phyloP scores from a whole-genome alignment of 1,284 basidiomycete genomes.

The Fomes fomentarius region DNA sequence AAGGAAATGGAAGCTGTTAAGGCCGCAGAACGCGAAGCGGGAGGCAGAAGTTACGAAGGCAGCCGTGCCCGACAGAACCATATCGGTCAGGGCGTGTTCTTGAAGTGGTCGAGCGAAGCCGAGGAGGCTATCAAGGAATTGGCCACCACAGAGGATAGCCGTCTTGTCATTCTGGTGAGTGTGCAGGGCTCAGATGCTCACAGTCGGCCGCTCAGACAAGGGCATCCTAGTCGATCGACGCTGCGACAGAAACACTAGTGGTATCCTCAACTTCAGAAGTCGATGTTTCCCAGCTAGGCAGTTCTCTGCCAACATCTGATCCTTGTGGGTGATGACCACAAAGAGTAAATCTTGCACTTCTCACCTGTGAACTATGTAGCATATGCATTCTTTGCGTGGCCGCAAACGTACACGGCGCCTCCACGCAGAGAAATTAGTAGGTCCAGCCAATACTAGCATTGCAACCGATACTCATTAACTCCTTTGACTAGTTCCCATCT shows the following conservation, averaged over 20 bases:
- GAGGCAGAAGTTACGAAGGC: slow-evolving; percentile 54
- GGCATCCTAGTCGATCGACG: slow-evolving; percentile 60
- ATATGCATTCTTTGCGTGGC: slow-evolving; percentile 80
- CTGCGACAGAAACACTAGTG: slow-evolving; percentile 56
- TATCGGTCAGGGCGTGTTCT: slow-evolving; percentile 58
- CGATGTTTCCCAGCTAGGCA: slow-evolving; percentile 46
- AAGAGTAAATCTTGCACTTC: too few species aligned
- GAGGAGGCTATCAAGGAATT: slow-evolving; percentile 66
- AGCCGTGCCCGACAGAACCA: slow-evolving; percentile 57
- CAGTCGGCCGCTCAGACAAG: neutral
- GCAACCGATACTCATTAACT: slow-evolving; percentile 8
- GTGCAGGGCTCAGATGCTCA: slow-evolving; percentile 7
- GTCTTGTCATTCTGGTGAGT: slow-evolving; percentile 70
- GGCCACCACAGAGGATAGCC: slow-evolving; percentile 49
- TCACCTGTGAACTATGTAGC: slow-evolving; percentile 34
- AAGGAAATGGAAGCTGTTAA: slow-evolving; percentile 78
- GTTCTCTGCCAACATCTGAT: slow-evolving; percentile 55
- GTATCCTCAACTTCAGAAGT: slow-evolving; percentile 45
- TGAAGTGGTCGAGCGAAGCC: slow-evolving; percentile 67
- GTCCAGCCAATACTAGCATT: slow-evolving; percentile 21
- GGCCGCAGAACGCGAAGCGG: slow-evolving; percentile 66
- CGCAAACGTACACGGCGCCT: slow-evolving; percentile 44
- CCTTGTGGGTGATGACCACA: slow-evolving; percentile 52
- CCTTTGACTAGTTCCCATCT: slow-evolving; percentile 71
- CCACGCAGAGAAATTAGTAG: slow-evolving; percentile 59